Evolutionary conservation across 2,329 filamentous ascomycete species (phyloP), one percentile per base, ranked within the genome.

Genomic region (Colletotrichum kahawae): DNA sequence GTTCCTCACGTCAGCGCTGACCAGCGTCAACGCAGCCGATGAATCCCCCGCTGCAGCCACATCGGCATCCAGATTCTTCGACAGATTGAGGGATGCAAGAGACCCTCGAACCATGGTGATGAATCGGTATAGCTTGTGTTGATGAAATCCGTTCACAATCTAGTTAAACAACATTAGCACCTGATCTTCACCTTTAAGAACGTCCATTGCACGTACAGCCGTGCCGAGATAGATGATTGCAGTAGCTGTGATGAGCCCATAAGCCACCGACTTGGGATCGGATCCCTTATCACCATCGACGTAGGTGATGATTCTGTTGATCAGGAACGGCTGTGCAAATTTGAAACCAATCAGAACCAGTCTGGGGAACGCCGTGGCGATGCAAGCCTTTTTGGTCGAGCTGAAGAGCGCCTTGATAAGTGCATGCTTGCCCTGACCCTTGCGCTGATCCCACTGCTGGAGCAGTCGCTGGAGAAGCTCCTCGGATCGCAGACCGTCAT

Each of bases 231-330:
- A 84, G 4, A 83, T 81, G 7, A 82, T 70, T 4, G 80, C 79
- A 62, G 83, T 82, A 1, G 81, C 82, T 4, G 78, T 80, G 4
- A 83, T 82, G 34, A 83, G 71, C 1, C 82, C 80, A 34, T 83
- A 83, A 1, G 82, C 82, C 7, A 81, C 34, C 31, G 82, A 81
- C 21, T 71, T 77, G 4, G 78, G 64, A 8, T 73, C 57, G 16
- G 60, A 60, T 8, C 70, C 71, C n/a, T 51, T 14, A 4, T 73
- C 78, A 0, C 79, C 74, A 4, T 81, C 78, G 2, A 79, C 77
- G 2, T 78, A 77, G 16, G 63, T 56, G 27, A 77, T 75, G 57
- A 77, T 71, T n/a, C 70, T 51, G 24, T 77, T 71, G 16, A 80
- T 75, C 7, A 80, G 56, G 21, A 80, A 80, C 4, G 79, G 82